Evolutionary conservation across 129 eudicot species (phyloP).

Genomic region (Sambucus nigra): DNA sequence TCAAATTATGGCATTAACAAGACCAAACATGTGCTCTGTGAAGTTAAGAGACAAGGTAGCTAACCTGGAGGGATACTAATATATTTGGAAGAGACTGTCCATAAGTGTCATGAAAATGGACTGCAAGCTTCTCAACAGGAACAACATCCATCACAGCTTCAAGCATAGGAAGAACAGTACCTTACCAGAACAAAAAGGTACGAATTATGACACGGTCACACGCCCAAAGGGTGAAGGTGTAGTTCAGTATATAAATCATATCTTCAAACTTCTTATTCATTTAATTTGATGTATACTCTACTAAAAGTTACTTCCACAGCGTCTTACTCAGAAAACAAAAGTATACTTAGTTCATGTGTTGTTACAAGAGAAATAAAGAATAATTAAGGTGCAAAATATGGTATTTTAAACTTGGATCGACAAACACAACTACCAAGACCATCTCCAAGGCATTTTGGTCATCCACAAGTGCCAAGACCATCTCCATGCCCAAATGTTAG

Average conservation of each 20-base stretch:
- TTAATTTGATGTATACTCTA: not conserved
- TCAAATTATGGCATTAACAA: too few relatives aligned
- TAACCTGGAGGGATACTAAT: conserved; percentile 83
- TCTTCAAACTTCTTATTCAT: not conserved
- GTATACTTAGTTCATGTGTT: not conserved
- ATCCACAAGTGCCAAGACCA: too few relatives aligned
- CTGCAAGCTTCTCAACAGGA: conserved; percentile 88
- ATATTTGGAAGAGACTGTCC: conserved; percentile 97
- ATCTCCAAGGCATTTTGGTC: too few relatives aligned
- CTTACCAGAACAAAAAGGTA: conserved; percentile 21
- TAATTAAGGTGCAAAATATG: too few relatives aligned
- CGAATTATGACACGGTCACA: too few relatives aligned
- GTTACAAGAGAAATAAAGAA: too few relatives aligned
- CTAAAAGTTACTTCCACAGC: not conserved
- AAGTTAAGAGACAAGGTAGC: conserved; percentile 24
- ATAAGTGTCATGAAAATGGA: conserved; percentile 96
- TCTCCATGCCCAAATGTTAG: too few relatives aligned
- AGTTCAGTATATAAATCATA: not conserved
- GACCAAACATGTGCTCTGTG: too few relatives aligned
- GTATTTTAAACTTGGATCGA: too few relatives aligned
- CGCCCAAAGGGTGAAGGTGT: not conserved
- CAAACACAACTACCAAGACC: too few relatives aligned
- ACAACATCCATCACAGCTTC: conserved; percentile 88
- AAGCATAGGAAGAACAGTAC: conserved; percentile 87
- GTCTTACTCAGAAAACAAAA: too few relatives aligned